Conservation (phyloP, 139 green algal species). For the Ettlia oleoabundans region DNA sequence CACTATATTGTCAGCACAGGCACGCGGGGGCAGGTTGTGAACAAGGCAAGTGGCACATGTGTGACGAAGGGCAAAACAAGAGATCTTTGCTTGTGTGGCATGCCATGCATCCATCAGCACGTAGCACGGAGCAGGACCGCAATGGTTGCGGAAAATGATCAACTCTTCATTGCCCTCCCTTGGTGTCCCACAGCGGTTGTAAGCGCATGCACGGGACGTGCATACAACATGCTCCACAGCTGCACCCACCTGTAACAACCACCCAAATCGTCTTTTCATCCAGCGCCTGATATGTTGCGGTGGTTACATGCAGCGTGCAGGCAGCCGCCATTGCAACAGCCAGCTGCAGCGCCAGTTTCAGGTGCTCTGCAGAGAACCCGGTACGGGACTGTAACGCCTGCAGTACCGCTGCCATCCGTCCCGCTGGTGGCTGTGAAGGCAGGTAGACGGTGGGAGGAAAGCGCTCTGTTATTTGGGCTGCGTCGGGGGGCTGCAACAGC, state of each 20-base stretch:
- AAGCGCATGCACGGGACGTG: too few species aligned
- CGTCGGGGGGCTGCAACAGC: not conserved
- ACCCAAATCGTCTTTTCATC: conserved; percentile 22
- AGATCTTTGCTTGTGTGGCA: too few species aligned
- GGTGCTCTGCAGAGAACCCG: conserved; percentile 1
- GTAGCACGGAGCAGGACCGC: too few species aligned
- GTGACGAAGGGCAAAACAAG: too few species aligned
- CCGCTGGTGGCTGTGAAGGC: not conserved
- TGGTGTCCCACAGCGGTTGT: too few species aligned
- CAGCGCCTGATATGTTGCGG: conserved; percentile 19
- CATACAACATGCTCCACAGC: too few species aligned
- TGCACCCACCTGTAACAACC: conserved; percentile 28
- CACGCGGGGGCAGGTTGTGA: too few species aligned
- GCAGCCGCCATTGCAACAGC: conserved; percentile 28
- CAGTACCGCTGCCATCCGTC: not conserved
- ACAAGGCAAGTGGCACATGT: too few species aligned
- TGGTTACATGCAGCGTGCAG: conserved; percentile 14
- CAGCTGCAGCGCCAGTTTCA: conserved; percentile 27
- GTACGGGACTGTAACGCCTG: not conserved
- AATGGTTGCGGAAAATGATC: too few species aligned
- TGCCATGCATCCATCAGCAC: too few species aligned
- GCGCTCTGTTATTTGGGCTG: not conserved
- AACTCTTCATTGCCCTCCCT: too few species aligned
- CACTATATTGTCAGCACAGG: too few species aligned
- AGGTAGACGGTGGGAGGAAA: conserved; percentile 15